Conservation (phyloP, 2,329 filamentous ascomycete genomes). For the Falciphora oryzae region DNA sequence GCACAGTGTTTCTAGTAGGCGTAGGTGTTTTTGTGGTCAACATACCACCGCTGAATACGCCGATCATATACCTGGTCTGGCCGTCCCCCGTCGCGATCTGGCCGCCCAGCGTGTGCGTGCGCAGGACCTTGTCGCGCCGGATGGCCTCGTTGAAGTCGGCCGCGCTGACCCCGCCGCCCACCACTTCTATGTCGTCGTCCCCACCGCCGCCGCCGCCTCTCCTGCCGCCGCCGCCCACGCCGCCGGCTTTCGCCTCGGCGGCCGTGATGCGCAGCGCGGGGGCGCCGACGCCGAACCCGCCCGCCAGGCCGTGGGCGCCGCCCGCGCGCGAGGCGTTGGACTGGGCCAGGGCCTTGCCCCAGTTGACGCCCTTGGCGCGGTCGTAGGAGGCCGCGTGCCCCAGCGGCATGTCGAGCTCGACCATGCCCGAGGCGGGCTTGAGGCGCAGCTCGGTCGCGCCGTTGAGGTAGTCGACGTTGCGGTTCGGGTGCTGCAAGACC, state of each 20-base stretch:
- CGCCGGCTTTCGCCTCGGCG: conserved; percentile 8
- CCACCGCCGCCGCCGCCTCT: not conserved
- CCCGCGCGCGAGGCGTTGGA: conserved; percentile 53
- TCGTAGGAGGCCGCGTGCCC: conserved; percentile 72
- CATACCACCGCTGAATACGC: conserved; percentile 78
- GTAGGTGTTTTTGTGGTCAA: conserved; percentile 14
- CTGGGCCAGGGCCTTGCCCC: conserved; percentile 69
- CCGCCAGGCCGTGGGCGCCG: conserved; percentile 64
- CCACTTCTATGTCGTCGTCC: conserved; percentile 22
- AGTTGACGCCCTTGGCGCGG: conserved; percentile 71
- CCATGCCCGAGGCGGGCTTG: conserved; percentile 74
- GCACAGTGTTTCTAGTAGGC: not conserved
- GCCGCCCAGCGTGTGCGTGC: conserved; percentile 79
- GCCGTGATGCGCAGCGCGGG: conserved; percentile 23
- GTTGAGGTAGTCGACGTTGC: conserved; percentile 49
- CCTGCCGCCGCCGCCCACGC: not conserved
- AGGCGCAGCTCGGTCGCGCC: conserved; percentile 62
- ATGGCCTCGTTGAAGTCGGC: conserved; percentile 63
- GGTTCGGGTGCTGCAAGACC: conserved; percentile 86
- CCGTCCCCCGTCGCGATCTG: conserved; percentile 60
- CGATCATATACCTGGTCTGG: conserved; percentile 82
- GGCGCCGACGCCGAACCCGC: conserved; percentile 63
- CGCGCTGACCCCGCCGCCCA: conserved; percentile 36
- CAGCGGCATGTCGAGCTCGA: conserved; percentile 89
- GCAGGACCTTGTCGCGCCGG: conserved; percentile 64